Percentiles rank a stretch among this genome's conserved stretches.
Evolutionary conservation across 2,329 filamentous ascomycete genomes (phyloP).

Genomic region (Epichloe glyceriae): DNA sequence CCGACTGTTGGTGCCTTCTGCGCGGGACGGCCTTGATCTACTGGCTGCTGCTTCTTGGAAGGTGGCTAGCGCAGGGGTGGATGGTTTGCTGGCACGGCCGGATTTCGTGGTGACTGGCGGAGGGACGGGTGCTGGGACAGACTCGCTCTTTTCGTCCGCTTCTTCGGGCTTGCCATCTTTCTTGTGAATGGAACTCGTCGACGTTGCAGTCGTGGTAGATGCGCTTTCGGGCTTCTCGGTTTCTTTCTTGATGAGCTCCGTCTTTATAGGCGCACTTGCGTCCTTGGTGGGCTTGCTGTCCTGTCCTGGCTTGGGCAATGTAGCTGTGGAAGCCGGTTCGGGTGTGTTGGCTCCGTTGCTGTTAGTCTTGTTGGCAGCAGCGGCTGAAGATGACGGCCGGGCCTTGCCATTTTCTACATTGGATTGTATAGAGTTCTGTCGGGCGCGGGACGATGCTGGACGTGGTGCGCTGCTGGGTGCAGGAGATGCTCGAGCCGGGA

Average conservation of each 20-base stretch:
- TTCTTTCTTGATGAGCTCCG: slow-evolving; percentile 22
- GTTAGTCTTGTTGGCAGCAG: slow-evolving; percentile 43
- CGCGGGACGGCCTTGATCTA: slow-evolving; percentile 40
- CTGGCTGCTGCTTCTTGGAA: slow-evolving; percentile 39
- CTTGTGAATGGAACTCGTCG: slow-evolving; percentile 17
- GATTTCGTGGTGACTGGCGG: slow-evolving; percentile 48
- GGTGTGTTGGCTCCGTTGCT: slow-evolving; percentile 28
- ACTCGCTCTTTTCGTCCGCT: slow-evolving; percentile 24
- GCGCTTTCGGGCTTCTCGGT: slow-evolving; percentile 16
- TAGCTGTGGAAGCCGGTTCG: slow-evolving; percentile 22
- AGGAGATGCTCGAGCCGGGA: slow-evolving; percentile 42
- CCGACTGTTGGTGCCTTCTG: slow-evolving; percentile 27
- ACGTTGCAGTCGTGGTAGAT: slow-evolving; percentile 12
- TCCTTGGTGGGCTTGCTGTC: slow-evolving; percentile 42
- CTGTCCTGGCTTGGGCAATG: slow-evolving; percentile 16
- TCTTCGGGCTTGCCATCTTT: slow-evolving; percentile 31
- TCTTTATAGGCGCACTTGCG: slow-evolving; percentile 20
- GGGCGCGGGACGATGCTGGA: slow-evolving; percentile 55
- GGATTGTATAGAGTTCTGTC: slow-evolving; percentile 62
- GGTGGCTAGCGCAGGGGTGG: slow-evolving; percentile 46
- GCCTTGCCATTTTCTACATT: slow-evolving; percentile 37
- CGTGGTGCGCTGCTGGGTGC: slow-evolving; percentile 43
- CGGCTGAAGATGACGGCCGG: slow-evolving; percentile 7
- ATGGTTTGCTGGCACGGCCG: slow-evolving; percentile 53
- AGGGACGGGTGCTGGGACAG: slow-evolving; percentile 24